Conservation (phyloP, 257 asterid species). For the Cruciata laevipes region DNA sequence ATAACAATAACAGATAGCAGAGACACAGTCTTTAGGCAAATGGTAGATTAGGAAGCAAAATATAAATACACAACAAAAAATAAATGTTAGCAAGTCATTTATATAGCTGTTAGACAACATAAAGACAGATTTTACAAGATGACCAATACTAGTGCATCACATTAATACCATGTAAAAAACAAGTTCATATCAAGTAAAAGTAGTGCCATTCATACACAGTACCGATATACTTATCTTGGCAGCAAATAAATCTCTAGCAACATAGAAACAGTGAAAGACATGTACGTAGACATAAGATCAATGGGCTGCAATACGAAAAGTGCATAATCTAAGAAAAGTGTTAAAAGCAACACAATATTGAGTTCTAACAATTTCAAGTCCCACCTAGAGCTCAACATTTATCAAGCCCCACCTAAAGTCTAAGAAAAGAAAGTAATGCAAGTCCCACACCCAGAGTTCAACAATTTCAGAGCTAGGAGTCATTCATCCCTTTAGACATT, state of each 20-base stretch:
- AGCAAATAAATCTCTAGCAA: neutral
- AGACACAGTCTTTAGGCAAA: constrained; percentile 1
- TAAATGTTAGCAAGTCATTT: neutral
- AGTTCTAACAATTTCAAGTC: neutral
- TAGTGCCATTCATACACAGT: too few species aligned
- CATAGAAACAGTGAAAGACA: neutral
- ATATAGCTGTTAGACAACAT: neutral
- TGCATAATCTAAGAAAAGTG: too few species aligned
- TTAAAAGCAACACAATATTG: too few species aligned
- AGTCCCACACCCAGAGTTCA: neutral
- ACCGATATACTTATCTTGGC: too few species aligned
- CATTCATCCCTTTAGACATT: neutral
- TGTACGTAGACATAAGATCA: neutral
- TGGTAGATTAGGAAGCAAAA: neutral
- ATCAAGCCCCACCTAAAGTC: neutral
- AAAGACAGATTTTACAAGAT: too few species aligned
- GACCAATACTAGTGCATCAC: too few species aligned
- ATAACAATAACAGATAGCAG: constrained; percentile 14
- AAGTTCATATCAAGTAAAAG: too few species aligned
- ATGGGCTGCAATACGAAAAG: neutral
- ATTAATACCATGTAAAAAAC: too few species aligned
- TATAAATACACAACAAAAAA: neutral
- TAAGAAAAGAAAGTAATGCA: neutral
- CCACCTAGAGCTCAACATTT: too few species aligned
- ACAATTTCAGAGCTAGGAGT: neutral